phyloP scores from a whole-genome alignment of 441 rosid genomes.

The Bocquillonia castaneifolia region DNA sequence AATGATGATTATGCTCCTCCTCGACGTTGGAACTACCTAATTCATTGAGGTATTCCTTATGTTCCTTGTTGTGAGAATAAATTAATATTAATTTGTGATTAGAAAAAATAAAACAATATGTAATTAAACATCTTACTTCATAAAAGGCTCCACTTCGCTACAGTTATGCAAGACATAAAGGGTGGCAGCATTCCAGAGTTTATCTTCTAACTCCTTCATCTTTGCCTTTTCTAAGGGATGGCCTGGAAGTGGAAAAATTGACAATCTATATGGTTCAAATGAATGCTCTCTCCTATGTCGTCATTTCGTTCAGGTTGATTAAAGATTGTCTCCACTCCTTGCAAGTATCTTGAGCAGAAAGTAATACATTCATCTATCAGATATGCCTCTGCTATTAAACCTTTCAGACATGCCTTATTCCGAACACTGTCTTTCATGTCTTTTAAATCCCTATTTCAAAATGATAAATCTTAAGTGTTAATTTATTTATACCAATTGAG shows the following conservation, averaged over 20 bases:
- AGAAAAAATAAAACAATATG: background rate
- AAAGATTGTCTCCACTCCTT: background rate
- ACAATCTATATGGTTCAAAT: background rate
- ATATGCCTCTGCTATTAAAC: background rate
- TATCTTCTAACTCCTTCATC: background rate
- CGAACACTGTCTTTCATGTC: background rate
- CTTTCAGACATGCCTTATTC: background rate
- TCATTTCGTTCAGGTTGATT: background rate
- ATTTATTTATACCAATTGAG: no score
- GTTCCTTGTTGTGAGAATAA: background rate
- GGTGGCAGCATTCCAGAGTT: background rate
- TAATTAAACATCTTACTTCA: background rate
- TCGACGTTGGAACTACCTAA: background rate
- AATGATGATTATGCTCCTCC: background rate
- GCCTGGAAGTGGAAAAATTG: background rate
- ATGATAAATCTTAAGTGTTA: no score
- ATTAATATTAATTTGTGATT: background rate
- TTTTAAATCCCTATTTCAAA: no score
- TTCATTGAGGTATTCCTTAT: background rate
- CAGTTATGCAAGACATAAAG: background rate
- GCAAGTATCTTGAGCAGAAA: background rate
- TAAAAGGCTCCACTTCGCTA: no score
- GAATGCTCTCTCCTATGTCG: background rate
- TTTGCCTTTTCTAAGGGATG: background rate
- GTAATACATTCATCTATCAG: background rate